Conservation (phyloP, 257 asterid genomes). For the Linderniella brevidens region DNA sequence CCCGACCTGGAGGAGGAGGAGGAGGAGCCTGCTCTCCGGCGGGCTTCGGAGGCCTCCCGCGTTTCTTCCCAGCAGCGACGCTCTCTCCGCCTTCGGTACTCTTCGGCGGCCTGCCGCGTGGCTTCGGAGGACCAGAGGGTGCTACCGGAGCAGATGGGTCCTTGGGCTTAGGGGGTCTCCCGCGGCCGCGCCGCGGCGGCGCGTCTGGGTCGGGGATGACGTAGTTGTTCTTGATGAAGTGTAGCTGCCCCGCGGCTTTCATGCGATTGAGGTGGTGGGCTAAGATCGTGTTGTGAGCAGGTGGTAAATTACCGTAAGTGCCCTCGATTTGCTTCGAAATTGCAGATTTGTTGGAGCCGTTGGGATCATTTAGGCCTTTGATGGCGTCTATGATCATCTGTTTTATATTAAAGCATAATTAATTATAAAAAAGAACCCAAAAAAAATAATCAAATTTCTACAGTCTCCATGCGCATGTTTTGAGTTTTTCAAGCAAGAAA, state of each 20-base stretch:
- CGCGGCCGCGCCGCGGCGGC: conserved; percentile 61
- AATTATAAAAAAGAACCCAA: background rate
- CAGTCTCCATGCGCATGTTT: no score
- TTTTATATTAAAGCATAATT: conserved; percentile 4
- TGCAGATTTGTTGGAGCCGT: conserved; percentile 59
- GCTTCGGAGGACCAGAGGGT: conserved; percentile 24
- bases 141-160: conserved; percentile 27
- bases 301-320: conserved; percentile 52
- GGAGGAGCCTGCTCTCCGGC: no score
- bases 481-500: no score
- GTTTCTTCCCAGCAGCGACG: no score
- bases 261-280: conserved; percentile 29
- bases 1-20: no score
- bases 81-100: no score
- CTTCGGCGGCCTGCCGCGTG: conserved; percentile 70
- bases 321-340: conserved; percentile 56
- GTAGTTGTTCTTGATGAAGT: conserved; percentile 58
- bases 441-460: no score
- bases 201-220: conserved; percentile 43
- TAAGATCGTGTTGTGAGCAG: conserved; percentile 45
- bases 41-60: no score
- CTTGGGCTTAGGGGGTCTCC: conserved; percentile 70
- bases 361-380: conserved; percentile 39
- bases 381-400: conserved; percentile 78
- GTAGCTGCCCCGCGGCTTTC: conserved; percentile 54